Evolutionary conservation across 2,329 filamentous ascomycete genomes (phyloP), one percentile per base, ranked within the genome.

Genomic region (Claviceps purpurea): DNA sequence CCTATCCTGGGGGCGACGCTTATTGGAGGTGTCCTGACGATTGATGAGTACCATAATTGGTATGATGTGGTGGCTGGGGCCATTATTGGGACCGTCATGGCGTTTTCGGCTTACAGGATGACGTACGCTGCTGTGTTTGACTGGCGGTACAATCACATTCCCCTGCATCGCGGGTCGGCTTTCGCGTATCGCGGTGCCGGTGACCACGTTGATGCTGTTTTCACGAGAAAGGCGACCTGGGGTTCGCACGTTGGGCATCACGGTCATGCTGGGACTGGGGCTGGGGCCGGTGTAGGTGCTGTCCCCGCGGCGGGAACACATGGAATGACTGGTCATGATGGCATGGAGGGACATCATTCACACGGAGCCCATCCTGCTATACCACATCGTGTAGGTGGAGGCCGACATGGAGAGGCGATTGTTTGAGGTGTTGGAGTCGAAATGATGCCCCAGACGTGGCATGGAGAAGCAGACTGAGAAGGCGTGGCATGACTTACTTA

Each of bases 31-130:
- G 78, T 82, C 0, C 68, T 88, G 10, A 86, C 82, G 0, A 86
- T 88, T 52, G 81, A 88, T 57, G 79, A 86, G 62, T 86, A 74
- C 62, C 85, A 89, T 67, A 82, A 88, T 66, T 85, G 82, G 81
- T 87, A 87, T 55, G 84, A 88, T 52, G 70, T 85, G n/a, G 53
- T 86, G 0, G 81, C 79, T 0, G 84, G 84, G 5, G 82, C 75
- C 0, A 61, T 77, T 42, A 84, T 87, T 46, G 84, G 84, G 2
- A 81, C 76, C 2, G 62, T 78, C 54, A 78, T 85, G 66, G 84
- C 83, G 0, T 81, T 85, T 59, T 77, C 74, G 1, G 64, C 75
- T 0, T 87, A 85, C 62, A 71, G 84, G 51, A 84, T 84, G 80
- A 74, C 78, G 2, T 87, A 84, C 58, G 81, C 81, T 0, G 70